Conservation (phyloP, 768 basidiomycete genomes). For the Lactifluus piperatus region DNA sequence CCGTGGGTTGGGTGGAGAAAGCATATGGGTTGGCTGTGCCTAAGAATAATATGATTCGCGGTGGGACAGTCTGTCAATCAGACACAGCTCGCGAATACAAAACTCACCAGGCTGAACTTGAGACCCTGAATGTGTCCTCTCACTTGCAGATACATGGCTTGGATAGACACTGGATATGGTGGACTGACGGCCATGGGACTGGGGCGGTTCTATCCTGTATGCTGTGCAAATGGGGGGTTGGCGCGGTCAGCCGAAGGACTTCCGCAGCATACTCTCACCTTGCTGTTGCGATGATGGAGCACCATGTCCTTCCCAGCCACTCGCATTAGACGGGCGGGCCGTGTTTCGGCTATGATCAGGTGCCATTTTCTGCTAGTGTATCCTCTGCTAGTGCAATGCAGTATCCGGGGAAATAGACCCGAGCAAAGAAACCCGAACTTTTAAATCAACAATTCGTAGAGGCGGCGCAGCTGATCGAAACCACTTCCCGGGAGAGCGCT, state of each 20-base stretch:
- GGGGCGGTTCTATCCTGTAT: background rate
- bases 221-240: background rate
- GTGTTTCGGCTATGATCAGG: background rate
- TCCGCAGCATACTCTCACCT: background rate
- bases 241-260: background rate
- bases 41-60: background rate
- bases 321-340: background rate
- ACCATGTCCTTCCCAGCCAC: background rate
- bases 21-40: background rate
- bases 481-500: background rate
- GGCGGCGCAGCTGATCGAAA: background rate
- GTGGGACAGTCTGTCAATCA: background rate
- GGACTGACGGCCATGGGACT: background rate
- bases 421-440: background rate
- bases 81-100: background rate
- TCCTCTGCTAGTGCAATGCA: background rate
- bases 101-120: background rate
- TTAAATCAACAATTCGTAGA: background rate
- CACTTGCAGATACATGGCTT: background rate
- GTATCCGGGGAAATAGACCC: background rate
- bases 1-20: background rate
- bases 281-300: background rate
- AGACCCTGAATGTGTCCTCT: background rate
- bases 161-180: background rate
- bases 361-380: background rate